Conservation (phyloP, 2,329 filamentous ascomycete species). For the Diaporthe sp. region DNA sequence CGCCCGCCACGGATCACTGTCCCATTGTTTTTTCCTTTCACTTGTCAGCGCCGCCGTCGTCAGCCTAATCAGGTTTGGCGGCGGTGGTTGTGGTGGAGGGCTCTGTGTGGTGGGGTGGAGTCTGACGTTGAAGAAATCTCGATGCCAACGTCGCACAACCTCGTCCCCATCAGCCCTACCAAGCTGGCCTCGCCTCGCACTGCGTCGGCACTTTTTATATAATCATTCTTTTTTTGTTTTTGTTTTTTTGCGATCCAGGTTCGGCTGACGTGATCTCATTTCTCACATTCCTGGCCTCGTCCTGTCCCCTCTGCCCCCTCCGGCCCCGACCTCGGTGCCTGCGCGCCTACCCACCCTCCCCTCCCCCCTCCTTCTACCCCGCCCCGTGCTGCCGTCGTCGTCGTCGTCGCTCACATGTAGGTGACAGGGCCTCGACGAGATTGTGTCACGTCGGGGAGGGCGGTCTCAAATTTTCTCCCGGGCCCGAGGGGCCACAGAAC, state of each 20-base stretch:
- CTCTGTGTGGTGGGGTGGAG: slow-evolving; percentile 32
- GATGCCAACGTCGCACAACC: slow-evolving; percentile 38
- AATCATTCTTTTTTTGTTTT: slow-evolving; percentile 27
- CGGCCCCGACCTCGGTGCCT: not conserved
- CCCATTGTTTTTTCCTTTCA: not conserved
- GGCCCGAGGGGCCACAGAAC: slow-evolving; percentile 14
- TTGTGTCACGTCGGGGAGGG: slow-evolving; percentile 12
- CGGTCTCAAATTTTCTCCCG: slow-evolving; percentile 31
- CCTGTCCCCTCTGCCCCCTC: no score
- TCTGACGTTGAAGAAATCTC: slow-evolving; percentile 35
- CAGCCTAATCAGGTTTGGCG: not conserved
- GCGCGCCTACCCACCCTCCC: not conserved
- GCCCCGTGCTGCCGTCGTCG: not conserved
- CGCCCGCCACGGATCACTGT: not conserved
- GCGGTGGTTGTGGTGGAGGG: not conserved
- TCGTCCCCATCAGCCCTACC: slow-evolving; percentile 40
- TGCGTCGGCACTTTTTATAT: slow-evolving; percentile 39
- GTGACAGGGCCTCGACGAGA: not conserved
- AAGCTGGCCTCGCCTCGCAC: slow-evolving; percentile 36
- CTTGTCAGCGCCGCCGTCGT: slow-evolving; percentile 20
- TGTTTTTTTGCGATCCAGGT: not conserved
- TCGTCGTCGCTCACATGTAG: not conserved
- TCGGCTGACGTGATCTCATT: slow-evolving; percentile 26
- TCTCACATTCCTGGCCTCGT: slow-evolving; percentile 4
- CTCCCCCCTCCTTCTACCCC: not conserved